phyloP scores from a whole-genome alignment of 73 alveolate genomes.

The Uronychia setigera region DNA sequence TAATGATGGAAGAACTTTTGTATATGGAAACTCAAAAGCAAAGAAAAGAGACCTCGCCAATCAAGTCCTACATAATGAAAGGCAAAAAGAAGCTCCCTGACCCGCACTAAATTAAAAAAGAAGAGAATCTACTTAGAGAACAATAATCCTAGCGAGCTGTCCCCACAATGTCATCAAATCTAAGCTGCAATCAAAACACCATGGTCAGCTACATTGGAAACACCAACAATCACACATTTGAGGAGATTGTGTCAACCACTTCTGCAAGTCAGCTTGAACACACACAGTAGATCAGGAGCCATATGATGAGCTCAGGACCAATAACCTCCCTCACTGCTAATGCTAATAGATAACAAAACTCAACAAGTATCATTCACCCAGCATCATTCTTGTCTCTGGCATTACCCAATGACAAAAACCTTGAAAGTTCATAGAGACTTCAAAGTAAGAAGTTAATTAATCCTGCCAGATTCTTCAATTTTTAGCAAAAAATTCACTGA shows the following conservation, averaged over 20 bases:
- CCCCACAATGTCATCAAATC: background rate
- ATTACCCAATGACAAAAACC: background rate
- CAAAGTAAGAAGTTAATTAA: background rate
- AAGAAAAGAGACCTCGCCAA: background rate
- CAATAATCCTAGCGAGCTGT: background rate
- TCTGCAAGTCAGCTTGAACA: background rate
- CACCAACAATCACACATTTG: background rate
- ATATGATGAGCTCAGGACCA: no score
- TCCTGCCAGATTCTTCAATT: background rate
- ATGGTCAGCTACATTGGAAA: background rate
- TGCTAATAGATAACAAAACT: background rate
- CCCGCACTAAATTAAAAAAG: background rate
- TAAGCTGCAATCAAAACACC: background rate
- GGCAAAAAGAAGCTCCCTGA: background rate
- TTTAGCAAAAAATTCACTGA: background rate
- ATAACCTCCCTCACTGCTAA: background rate
- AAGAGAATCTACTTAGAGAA: background rate
- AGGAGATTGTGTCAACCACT: background rate
- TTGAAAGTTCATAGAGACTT: background rate
- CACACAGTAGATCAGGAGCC: background rate
- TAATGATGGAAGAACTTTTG: background rate
- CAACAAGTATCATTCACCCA: background rate
- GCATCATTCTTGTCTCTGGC: background rate
- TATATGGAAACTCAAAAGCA: background rate
- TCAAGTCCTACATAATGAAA: background rate